These are phyloP conservation scores for Cyberlindnera subsufficiens DNA, from an alignment of 805 yeast species.

Conservation along the genomic window DNA sequence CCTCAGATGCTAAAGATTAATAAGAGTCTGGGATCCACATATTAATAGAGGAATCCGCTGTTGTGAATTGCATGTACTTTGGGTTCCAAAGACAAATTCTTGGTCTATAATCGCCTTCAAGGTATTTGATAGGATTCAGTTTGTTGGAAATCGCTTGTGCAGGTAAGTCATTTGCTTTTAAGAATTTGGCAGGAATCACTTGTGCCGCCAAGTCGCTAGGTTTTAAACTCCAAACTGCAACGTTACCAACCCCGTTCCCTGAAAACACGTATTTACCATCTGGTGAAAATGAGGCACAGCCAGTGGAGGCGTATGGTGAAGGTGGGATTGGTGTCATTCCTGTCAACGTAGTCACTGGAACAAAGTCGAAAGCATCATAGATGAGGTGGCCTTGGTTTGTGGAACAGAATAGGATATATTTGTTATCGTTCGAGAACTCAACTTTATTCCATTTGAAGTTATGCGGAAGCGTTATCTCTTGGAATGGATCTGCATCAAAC, in stretches of 20 bases:
- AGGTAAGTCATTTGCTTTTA: slow-evolving; percentile 12
- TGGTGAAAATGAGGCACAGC: slow-evolving; percentile 55
- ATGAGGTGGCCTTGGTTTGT: slow-evolving; percentile 54
- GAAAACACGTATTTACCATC: slow-evolving; percentile 60
- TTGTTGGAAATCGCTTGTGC: too few species aligned
- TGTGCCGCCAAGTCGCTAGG: slow-evolving; percentile 21
- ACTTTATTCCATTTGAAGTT: slow-evolving; percentile 50
- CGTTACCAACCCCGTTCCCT: slow-evolving; percentile 48
- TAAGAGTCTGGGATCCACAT: slow-evolving; percentile 21
- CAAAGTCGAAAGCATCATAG: slow-evolving; percentile 66
- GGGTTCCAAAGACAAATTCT: slow-evolving; percentile 37
- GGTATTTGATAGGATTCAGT: neutral
- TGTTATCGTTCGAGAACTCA: slow-evolving; percentile 79
- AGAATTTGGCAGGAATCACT: slow-evolving; percentile 23
- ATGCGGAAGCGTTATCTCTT: slow-evolving; percentile 33
- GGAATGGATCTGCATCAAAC: slow-evolving; percentile 54
- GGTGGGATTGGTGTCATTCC: slow-evolving; percentile 45
- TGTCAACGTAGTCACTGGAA: slow-evolving; percentile 36
- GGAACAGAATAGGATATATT: slow-evolving; percentile 51
- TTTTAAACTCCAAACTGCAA: slow-evolving; percentile 48
- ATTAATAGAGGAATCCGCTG: slow-evolving; percentile 16
- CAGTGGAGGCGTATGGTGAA: slow-evolving; percentile 42
- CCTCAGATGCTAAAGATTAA: neutral
- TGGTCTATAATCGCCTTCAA: slow-evolving; percentile 29
- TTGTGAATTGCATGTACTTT: slow-evolving; percentile 25